Conservation (phyloP, 2,329 filamentous ascomycete species). For the Blastomyces silverae region DNA sequence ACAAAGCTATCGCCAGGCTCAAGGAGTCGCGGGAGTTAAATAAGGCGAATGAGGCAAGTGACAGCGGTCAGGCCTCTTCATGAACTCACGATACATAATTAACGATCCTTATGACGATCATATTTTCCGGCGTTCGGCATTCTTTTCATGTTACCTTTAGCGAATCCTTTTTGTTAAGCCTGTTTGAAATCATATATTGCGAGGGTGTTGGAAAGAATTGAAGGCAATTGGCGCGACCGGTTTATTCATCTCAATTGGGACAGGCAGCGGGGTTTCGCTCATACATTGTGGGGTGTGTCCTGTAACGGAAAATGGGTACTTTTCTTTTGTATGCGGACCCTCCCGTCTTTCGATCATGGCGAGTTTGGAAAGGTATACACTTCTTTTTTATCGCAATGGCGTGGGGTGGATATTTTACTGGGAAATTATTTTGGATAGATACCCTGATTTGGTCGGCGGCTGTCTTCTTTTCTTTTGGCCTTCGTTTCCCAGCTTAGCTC, state of each 20-base stretch:
- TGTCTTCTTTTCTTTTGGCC: not conserved
- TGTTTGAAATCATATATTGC: not conserved
- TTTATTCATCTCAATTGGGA: not conserved
- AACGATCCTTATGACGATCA: slow-evolving; percentile 7
- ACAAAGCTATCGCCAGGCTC: slow-evolving; percentile 55
- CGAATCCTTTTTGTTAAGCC: not conserved
- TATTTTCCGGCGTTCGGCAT: not conserved
- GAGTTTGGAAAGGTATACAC: not conserved
- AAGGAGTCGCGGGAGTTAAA: slow-evolving; percentile 19
- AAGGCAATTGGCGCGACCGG: not conserved
- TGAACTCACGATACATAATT: slow-evolving; percentile 6
- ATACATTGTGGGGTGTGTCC: not conserved
- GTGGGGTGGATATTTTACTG: not conserved
- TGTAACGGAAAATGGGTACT: not conserved
- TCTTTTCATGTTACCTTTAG: not conserved
- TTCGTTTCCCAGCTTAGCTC: not conserved
- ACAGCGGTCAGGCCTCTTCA: slow-evolving; percentile 18
- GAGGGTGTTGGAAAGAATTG: not conserved
- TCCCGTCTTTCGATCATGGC: not conserved
- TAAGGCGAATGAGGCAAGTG: slow-evolving; percentile 19
- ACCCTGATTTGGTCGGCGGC: slow-evolving; percentile 1
- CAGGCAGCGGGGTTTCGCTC: not conserved
- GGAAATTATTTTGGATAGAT: not conserved
- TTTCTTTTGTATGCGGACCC: not conserved
- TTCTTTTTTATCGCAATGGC: not conserved